Evolutionary conservation across 2,329 filamentous ascomycete genomes (phyloP).

Genomic region (Penicillium sp.): DNA sequence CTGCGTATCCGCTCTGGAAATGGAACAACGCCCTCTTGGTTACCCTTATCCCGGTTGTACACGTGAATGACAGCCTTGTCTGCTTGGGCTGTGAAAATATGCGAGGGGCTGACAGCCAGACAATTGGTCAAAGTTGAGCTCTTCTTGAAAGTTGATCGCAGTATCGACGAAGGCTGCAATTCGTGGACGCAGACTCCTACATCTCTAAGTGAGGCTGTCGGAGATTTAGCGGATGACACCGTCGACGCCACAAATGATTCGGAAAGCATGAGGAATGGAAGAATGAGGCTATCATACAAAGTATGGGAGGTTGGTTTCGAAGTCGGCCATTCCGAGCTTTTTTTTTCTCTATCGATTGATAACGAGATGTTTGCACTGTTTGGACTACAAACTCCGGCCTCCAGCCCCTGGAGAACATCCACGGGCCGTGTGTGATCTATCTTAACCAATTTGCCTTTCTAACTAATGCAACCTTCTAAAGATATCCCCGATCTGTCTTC

Average conservation of each 20-base stretch:
- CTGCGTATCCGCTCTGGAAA: conserved; percentile 85
- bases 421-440: conserved; percentile 16
- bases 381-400: conserved; percentile 8
- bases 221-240: conserved; percentile 41
- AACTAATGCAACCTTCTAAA: conserved; percentile 14
- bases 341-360: conserved; percentile 27
- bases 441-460: conserved; percentile 1
- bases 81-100: conserved; percentile 87
- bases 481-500: conserved; percentile 3
- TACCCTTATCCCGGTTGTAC: conserved; percentile 78
- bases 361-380: conserved; percentile 38
- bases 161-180: conserved; percentile 72
- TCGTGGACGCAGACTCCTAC: conserved; percentile 85
- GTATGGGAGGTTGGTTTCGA: conserved; percentile 15
- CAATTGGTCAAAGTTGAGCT: conserved; percentile 77
- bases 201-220: conserved; percentile 63
- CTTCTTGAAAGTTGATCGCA: conserved; percentile 84
- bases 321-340: conserved; percentile 20
- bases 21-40: conserved; percentile 83
- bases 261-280: conserved; percentile 46
- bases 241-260: conserved; percentile 51
- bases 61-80: conserved; percentile 93
- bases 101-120: conserved; percentile 74
- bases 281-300: conserved; percentile 19
- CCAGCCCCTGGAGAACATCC: not conserved